Conservation (phyloP, 345 rosid genomes). For the Corymbia maculata region DNA sequence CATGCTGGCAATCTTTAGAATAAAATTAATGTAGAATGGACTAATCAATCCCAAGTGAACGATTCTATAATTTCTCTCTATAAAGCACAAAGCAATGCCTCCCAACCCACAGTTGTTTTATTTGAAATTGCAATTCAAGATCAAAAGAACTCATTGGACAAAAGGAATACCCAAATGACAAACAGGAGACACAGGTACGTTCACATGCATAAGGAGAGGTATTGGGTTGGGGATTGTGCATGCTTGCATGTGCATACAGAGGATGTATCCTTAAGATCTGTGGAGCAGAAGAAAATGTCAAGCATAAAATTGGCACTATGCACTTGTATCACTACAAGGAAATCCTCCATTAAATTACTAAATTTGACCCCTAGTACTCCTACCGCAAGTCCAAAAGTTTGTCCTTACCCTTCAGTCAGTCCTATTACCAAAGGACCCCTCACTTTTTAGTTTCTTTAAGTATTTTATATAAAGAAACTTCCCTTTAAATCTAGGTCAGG, state of each 20-base stretch:
- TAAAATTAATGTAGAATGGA: not conserved
- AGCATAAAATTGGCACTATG: not conserved
- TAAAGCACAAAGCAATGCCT: not conserved
- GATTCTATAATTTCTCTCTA: not conserved
- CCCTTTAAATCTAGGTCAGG: not conserved
- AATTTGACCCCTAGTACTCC: not conserved
- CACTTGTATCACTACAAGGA: not conserved
- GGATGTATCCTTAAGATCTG: not conserved
- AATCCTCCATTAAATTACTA: not conserved
- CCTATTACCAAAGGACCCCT: not conserved
- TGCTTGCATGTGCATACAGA: not conserved
- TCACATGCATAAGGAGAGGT: not conserved
- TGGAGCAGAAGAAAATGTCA: not conserved
- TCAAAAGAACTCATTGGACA: not conserved
- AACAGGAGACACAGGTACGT: not conserved
- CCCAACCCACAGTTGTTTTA: not conserved
- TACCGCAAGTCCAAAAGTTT: not conserved
- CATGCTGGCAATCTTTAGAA: not conserved
- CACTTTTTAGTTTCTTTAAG: not conserved
- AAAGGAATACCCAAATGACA: not conserved
- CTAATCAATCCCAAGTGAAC: not conserved
- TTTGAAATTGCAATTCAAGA: not conserved
- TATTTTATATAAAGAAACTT: not conserved
- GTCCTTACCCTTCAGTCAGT: not conserved
- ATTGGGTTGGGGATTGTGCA: not conserved